Evolutionary conservation across 1,139 yeast genomes (phyloP), one percentile per base, ranked within the genome.

Genomic region (Saccharomycopsis phalli): DNA sequence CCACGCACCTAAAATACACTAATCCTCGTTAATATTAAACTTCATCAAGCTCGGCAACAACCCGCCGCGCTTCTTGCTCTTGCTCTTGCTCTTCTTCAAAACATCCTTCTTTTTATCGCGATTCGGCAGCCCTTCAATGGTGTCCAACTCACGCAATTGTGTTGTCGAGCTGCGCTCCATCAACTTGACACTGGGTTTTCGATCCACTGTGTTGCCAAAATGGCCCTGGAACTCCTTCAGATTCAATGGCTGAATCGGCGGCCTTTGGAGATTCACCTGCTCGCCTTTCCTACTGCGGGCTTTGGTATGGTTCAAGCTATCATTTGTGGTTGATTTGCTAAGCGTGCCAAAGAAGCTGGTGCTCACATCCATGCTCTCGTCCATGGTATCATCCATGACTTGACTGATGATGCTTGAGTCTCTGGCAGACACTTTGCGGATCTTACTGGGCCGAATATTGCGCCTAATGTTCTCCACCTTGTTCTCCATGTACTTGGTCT

Each of bases 401-500:
- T n/a, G n/a, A n/a, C n/a, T n/a, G n/a, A n/a, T n/a, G n/a, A n/a
- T n/a, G n/a, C n/a, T 2, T 27, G 19, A 13, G 40, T 28, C 14
- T 33, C 36, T 34, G 4, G 38, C 37, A 26, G 46, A 42, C n/a
- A 44, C 46, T 31, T 43, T 45, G 31, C 48, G 27, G 40, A 43
- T 36, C 35, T 45, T 45, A 10, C 35, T 20, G 16, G 48, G 48
- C 26, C 46, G 21, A 7, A 55, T 44, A 2, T 56, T 51, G 13
- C 37, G 44, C 37, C 52, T 52, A 37, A 56, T 45, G 32, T 47
- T 45, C 25, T 48, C 56, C 6, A 56, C 47, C 38, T 51, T 51
- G n/a, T 49, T 42, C 17, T 49, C 56, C 53, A 56, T 52, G n/a
- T 46, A 54, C 37, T 49, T 51, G 0, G 58, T 50, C 27, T 52